Conservation (phyloP, 176 grass and related monocot species). For the Eleusine coracana region DNA sequence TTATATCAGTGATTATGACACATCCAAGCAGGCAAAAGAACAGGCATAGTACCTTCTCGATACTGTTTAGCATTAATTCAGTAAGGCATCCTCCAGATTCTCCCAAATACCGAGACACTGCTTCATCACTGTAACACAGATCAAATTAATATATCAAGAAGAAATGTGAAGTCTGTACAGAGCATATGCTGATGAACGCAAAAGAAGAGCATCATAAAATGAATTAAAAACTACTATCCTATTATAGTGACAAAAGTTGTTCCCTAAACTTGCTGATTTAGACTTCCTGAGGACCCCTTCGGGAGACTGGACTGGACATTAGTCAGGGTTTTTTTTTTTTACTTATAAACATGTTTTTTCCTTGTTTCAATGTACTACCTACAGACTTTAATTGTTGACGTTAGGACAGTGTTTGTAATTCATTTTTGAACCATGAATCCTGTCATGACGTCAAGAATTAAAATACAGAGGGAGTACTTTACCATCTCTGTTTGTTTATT, state of each 20-base stretch:
- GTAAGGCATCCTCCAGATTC: slow-evolving; percentile 73
- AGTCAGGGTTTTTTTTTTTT: not conserved
- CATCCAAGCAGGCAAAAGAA: slow-evolving; percentile 17
- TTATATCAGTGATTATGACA: slow-evolving; percentile 10
- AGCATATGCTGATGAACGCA: slow-evolving; percentile 21
- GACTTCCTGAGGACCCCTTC: slow-evolving; percentile 20
- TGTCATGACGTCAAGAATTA: too few species aligned
- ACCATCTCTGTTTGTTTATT: not conserved
- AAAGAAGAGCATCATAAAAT: not conserved
- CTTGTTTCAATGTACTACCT: not conserved
- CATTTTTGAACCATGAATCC: too few species aligned
- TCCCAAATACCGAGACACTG: slow-evolving; percentile 78
- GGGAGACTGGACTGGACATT: not conserved
- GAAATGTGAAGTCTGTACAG: not conserved
- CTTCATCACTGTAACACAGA: slow-evolving; percentile 68
- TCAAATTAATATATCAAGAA: slow-evolving; percentile 16
- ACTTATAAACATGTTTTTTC: not conserved
- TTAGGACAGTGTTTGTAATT: too few species aligned
- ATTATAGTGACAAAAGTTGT: not conserved
- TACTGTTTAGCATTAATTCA: slow-evolving; percentile 83
- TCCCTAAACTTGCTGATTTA: slow-evolving; percentile 21
- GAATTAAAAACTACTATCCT: slow-evolving; percentile 20
- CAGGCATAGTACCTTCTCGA: slow-evolving; percentile 63
- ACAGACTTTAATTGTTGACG: too few species aligned
- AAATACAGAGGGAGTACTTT: not conserved